A percentile compares a stretch with the other conserved stretches of the same genome.
These are phyloP conservation scores for Aspergillus viridinutans DNA, from an alignment of 2,329 filamentous ascomycete species.

Conservation along the genomic window DNA sequence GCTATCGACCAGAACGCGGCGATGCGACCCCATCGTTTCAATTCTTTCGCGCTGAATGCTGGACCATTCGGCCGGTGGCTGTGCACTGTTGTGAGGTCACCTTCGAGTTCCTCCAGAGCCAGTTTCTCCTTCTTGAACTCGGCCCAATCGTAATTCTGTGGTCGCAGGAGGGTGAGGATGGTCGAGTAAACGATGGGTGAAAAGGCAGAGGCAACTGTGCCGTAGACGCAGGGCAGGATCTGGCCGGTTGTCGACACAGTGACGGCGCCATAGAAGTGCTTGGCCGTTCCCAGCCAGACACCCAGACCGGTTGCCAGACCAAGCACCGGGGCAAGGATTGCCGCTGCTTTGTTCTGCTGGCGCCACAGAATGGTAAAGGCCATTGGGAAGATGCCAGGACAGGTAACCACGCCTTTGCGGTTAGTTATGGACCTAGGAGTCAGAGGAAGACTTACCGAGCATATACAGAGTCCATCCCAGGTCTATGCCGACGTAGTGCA, in stretches of 20 bases:
- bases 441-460: constrained; percentile 34
- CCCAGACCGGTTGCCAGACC: constrained; percentile 50
- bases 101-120: constrained; percentile 23
- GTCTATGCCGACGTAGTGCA: constrained; percentile 53
- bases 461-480: constrained; percentile 54
- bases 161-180: constrained; percentile 44
- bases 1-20: constrained; percentile 46
- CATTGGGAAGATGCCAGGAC: constrained; percentile 52
- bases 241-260: constrained; percentile 47
- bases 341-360: constrained; percentile 47
- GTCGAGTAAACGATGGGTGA: constrained; percentile 51
- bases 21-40: constrained; percentile 47
- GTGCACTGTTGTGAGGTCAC: constrained; percentile 19
- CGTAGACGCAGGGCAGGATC: constrained; percentile 51
- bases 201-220: constrained; percentile 50
- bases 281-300: constrained; percentile 51
- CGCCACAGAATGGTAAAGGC: constrained; percentile 52
- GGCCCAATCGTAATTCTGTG: constrained; percentile 41
- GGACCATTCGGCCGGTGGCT: neutral
- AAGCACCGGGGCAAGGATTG: constrained; percentile 48
- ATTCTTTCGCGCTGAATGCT: constrained; percentile 27
- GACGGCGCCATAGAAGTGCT: constrained; percentile 45
- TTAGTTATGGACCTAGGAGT: neutral
- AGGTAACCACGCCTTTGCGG: constrained; percentile 45
- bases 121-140: constrained; percentile 34